Percentiles rank a stretch among this genome's conserved stretches.
Evolutionary conservation across 176 grass and related monocot genomes (phyloP).

Genomic region (Aegilops sharonensis): DNA sequence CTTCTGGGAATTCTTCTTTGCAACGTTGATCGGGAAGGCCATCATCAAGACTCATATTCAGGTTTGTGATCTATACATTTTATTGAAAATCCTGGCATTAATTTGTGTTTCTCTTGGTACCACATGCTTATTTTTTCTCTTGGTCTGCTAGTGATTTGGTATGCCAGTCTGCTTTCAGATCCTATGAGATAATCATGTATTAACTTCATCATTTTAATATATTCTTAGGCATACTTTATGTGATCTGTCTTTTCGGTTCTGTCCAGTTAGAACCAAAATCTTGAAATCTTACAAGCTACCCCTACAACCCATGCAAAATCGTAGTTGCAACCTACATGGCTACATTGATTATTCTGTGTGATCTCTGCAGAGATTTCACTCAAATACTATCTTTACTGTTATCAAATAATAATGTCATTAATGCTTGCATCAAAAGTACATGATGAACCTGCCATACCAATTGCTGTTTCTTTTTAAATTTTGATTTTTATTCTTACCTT

Average conservation of each 20-base stretch:
- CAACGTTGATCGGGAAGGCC: constrained; percentile 89
- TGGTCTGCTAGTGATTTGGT: neutral
- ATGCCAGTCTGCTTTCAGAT: neutral
- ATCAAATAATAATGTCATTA: neutral
- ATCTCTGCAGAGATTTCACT: neutral
- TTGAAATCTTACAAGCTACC: neutral
- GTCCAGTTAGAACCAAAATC: constrained; percentile 11
- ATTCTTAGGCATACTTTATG: neutral
- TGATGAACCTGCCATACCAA: neutral
- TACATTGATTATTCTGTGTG: neutral
- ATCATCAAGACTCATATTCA: constrained; percentile 97
- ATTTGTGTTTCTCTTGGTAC: constrained; percentile 8
- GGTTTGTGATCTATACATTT: constrained; percentile 38
- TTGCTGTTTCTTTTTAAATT: neutral
- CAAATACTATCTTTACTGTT: neutral
- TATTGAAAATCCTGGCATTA: neutral
- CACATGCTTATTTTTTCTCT: neutral
- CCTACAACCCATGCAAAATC: neutral
- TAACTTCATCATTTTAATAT: neutral
- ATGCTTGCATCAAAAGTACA: neutral
- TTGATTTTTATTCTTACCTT: neutral
- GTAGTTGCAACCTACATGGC: neutral
- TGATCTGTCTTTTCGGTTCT: constrained; percentile 3
- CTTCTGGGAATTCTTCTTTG: constrained; percentile 98
- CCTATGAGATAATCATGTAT: neutral